Percentiles rank a stretch among this genome's conserved stretches.
phyloP scores from a whole-genome alignment of 345 rosid species.

The Bruguiera sexangula region DNA sequence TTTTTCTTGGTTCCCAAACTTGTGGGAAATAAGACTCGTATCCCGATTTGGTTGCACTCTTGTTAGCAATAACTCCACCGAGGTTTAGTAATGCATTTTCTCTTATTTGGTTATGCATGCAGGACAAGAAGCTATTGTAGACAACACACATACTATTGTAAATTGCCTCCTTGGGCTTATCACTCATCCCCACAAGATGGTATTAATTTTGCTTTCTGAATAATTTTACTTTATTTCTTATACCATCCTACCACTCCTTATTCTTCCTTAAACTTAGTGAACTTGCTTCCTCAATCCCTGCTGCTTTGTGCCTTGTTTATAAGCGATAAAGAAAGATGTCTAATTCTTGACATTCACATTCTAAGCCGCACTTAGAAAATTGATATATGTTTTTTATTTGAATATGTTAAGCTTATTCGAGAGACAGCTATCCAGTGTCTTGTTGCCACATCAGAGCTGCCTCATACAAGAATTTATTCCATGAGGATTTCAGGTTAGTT shows the following conservation, averaged over 20 bases:
- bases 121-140: conserved; percentile 62
- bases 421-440: conserved; percentile 92
- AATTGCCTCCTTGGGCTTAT: conserved; percentile 52
- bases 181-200: conserved; percentile 69
- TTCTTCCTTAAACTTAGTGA: neutral
- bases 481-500: conserved; percentile 62
- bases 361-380: neutral
- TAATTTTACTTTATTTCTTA: neutral
- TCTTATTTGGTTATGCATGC: conserved; percentile 23
- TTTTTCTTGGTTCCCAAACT: too few relatives aligned
- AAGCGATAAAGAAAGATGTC: too few relatives aligned
- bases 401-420: conserved; percentile 58
- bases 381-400: neutral
- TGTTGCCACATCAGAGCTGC: conserved; percentile 59
- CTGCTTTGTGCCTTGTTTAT: too few relatives aligned
- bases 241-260: neutral
- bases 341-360: too few relatives aligned
- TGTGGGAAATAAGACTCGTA: neutral
- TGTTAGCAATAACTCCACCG: too few relatives aligned
- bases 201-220: conserved; percentile 18
- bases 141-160: conserved; percentile 55
- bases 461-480: conserved; percentile 68
- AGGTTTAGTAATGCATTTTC: neutral
- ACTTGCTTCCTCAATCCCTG: too few relatives aligned
- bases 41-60: neutral